phyloP scores from a whole-genome alignment of 371 early-diverging fungal genomes.

The Mucor saturninus region DNA sequence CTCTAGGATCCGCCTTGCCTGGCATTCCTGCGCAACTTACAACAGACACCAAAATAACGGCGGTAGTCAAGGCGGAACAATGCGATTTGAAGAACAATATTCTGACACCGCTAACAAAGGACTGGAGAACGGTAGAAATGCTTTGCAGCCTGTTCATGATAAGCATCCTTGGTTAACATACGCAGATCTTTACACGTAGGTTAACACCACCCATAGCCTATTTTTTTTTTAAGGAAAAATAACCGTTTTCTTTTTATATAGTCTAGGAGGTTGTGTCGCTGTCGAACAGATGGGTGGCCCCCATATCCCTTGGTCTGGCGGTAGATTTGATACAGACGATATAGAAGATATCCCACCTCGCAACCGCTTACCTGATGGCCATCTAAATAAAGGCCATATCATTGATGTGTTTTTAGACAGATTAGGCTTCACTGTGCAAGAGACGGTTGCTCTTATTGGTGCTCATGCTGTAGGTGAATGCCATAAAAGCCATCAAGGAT shows the following conservation, averaged over 20 bases:
- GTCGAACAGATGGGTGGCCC: conserved; percentile 64
- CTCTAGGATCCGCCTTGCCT: conserved; percentile 62
- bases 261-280: too few relatives aligned
- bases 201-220: neutral
- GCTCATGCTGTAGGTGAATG: conserved; percentile 89
- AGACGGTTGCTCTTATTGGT: conserved; percentile 84
- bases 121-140: conserved; percentile 70
- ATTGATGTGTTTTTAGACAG: conserved; percentile 62
- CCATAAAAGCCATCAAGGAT: conserved; percentile 83
- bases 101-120: conserved; percentile 80
- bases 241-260: too few relatives aligned
- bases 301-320: conserved; percentile 76
- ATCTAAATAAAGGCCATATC: conserved; percentile 67
- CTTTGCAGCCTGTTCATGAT: conserved; percentile 72
- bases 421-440: conserved; percentile 69
- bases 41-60: conserved; percentile 68
- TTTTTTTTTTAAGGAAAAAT: too few relatives aligned
- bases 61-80: conserved; percentile 83
- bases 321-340: conserved; percentile 68
- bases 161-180: conserved; percentile 74
- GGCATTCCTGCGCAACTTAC: conserved; percentile 87
- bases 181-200: conserved; percentile 78
- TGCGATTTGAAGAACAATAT: conserved; percentile 69
- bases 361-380: conserved; percentile 86
- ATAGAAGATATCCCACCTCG: conserved; percentile 65